Evolutionary conservation across 176 grass and related monocot genomes (phyloP).

Genomic region (Carex cristatella): DNA sequence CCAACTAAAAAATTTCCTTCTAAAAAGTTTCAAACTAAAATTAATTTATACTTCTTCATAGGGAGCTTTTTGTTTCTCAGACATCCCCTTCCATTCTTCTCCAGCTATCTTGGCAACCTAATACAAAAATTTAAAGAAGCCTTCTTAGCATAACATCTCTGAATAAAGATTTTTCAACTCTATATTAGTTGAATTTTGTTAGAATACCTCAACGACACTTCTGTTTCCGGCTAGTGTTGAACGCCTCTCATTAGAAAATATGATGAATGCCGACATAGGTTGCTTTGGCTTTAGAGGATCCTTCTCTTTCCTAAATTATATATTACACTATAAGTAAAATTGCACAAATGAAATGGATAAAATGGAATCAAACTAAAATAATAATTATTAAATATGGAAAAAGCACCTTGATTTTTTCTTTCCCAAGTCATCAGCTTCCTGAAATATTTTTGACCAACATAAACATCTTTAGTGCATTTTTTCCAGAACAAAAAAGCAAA

Average conservation of each 20-base stretch:
- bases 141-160: background rate
- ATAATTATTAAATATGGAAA: background rate
- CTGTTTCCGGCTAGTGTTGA: constrained; percentile 47
- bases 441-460: constrained; percentile 2
- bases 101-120: constrained; percentile 79
- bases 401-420: constrained; percentile 46
- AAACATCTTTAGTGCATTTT: background rate
- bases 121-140: background rate
- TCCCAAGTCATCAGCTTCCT: constrained; percentile 37
- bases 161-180: background rate
- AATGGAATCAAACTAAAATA: background rate
- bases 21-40: background rate
- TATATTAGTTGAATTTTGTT: background rate
- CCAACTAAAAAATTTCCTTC: background rate
- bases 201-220: constrained; percentile 55
- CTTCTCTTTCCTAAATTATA: constrained; percentile 57
- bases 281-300: constrained; percentile 81
- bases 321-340: background rate
- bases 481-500: background rate
- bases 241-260: constrained; percentile 66
- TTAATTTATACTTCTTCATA: constrained; percentile 33
- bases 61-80: constrained; percentile 52
- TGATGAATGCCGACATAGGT: constrained; percentile 71
- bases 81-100: constrained; percentile 79
- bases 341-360: background rate